phyloP scores from a whole-genome alignment of 2,329 filamentous ascomycete species.

The Teratosphaeria gauchensis region DNA sequence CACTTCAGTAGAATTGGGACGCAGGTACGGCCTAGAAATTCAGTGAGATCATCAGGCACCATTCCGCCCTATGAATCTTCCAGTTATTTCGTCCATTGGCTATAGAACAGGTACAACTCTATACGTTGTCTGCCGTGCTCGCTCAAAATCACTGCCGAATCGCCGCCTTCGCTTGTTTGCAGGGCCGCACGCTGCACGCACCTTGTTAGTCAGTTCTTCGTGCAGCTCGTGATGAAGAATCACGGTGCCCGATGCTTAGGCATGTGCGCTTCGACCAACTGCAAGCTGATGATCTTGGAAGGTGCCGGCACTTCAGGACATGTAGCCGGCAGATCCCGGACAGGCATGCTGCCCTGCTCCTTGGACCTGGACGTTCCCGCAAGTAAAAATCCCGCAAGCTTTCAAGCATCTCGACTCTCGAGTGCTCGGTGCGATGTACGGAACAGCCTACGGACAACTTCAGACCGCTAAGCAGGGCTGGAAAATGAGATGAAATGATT shows the following conservation, averaged over 20 bases:
- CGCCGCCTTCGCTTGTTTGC: background rate
- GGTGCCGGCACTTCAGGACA: background rate
- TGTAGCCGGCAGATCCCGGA: background rate
- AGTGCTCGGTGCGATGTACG: background rate
- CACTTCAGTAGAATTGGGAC: background rate
- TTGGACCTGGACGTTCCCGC: background rate
- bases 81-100: background rate
- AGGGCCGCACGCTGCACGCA: background rate
- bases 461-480: background rate
- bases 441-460: background rate
- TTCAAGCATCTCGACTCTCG: background rate
- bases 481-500: background rate
- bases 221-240: background rate
- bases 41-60: constrained; percentile 5
- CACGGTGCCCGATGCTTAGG: background rate
- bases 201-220: background rate
- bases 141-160: background rate
- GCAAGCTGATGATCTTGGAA: background rate
- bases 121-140: background rate
- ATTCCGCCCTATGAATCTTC: constrained; percentile 5
- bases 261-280: background rate
- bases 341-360: background rate
- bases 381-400: background rate
- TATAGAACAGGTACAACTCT: background rate
- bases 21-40: background rate